Evolutionary conservation across 306 rosid genomes (phyloP).

Genomic region (Medicago lupulina): DNA sequence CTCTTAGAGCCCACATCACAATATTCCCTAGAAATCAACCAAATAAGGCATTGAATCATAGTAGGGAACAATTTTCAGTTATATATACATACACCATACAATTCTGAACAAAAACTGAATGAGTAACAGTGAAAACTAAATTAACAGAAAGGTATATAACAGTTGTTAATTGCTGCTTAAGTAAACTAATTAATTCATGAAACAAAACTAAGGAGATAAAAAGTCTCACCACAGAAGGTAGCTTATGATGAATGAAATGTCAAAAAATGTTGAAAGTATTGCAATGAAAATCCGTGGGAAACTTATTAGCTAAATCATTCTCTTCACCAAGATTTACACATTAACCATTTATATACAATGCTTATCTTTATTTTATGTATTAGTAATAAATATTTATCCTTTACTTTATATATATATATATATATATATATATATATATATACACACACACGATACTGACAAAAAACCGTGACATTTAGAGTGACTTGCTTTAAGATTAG

Average conservation of each 20-base stretch:
- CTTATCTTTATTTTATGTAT: too few species aligned
- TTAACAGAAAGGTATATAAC: background rate
- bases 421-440: too few species aligned
- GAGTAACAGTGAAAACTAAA: background rate
- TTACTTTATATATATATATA: too few species aligned
- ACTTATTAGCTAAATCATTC: slow-evolving; percentile 41
- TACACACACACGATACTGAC: too few species aligned
- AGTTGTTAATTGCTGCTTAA: background rate
- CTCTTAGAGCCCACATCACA: slow-evolving; percentile 57
- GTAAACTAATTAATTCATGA: background rate
- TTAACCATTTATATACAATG: background rate
- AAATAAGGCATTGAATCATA: background rate
- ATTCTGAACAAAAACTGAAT: background rate
- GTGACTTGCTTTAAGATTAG: too few species aligned
- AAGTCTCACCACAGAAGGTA: slow-evolving; percentile 40
- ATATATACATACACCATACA: background rate
- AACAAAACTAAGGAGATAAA: background rate
- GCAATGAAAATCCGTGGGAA: slow-evolving; percentile 41
- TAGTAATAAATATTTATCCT: too few species aligned
- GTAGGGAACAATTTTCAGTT: slow-evolving; percentile 22
- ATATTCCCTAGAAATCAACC: slow-evolving; percentile 45
- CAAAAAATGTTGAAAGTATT: slow-evolving; percentile 42
- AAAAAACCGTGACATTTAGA: too few species aligned
- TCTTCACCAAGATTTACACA: slow-evolving; percentile 2
- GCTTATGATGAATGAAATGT: slow-evolving; percentile 34